Evolutionary conservation across 257 asterid species (phyloP).

Genomic region (Capsicum baccatum): DNA sequence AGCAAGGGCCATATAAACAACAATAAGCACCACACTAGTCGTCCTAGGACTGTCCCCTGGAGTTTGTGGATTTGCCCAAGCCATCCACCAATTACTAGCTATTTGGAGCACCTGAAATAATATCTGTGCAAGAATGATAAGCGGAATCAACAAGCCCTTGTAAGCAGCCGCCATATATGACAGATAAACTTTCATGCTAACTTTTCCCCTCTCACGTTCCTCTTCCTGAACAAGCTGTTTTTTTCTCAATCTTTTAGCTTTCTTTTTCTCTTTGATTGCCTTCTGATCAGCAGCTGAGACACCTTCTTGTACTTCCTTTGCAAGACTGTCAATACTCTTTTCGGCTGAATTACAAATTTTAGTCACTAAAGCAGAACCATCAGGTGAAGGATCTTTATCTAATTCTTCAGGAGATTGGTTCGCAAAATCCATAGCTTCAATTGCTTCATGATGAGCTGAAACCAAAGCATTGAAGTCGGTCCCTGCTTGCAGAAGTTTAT

Average conservation of each 20-base stretch:
- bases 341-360: constrained; percentile 62
- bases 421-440: constrained; percentile 90
- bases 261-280: constrained; percentile 91
- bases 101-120: constrained; percentile 96
- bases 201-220: constrained; percentile 93
- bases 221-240: constrained; percentile 99
- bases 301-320: constrained; percentile 67
- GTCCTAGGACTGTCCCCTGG: constrained; percentile 76
- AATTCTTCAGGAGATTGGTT: constrained; percentile 64
- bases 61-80: constrained; percentile 99
- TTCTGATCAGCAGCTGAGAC: constrained; percentile 68
- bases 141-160: constrained; percentile 86
- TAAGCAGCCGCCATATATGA: constrained; percentile 98
- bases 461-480: constrained; percentile 88
- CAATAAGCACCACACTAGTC: constrained; percentile 74
- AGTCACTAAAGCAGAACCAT: constrained; percentile 56
- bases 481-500: constrained; percentile 94
- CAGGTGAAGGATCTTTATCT: constrained; percentile 58
- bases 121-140: constrained; percentile 84
- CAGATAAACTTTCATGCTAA: constrained; percentile 93
- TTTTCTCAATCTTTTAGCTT: constrained; percentile 77
- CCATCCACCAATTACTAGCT: constrained; percentile 99
- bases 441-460: constrained; percentile 96
- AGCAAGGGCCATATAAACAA: constrained; percentile 94
- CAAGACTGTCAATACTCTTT: constrained; percentile 55